Evolutionary conservation across 345 rosid genomes (phyloP), one percentile per base, ranked within the genome.

Genomic region (Camelina neglecta): DNA sequence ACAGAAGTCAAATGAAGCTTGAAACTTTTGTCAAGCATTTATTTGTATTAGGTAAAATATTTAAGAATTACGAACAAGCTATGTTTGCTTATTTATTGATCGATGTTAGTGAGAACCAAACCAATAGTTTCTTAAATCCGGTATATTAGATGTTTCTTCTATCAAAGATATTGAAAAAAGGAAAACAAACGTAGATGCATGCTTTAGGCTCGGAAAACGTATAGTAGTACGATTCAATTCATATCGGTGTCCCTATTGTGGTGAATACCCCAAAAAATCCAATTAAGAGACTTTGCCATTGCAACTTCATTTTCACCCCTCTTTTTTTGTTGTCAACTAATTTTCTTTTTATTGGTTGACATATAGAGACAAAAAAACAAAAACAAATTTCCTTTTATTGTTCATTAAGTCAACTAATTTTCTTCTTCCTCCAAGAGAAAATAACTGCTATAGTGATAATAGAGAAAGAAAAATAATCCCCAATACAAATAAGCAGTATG

Each of bases 1-100:
- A 18, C 53, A 67, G 0, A 67, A 59, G 78, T 75, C 73, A 75
- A 67, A 35, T 49, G 54, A 49, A 56, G 65, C n/a, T 75, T 67
- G 35, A 44, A 65, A 15, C 7, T 10, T 33, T n/a, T 45, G 50
- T 50, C 45, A 13, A 33, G 42, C 72, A 57, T 57, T 33, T 15
- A 5, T 12, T 15, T 33, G 12, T 21, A 10, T 55, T 53, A 15
- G 70, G 50, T 56, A 44, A 29, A 20, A 13, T 18, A 15, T 21
- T n/a, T 13, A 47, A 65, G 16, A 42, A 2, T 24, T 45, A 45
- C 42, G 29, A 57, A 57, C 42, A 11, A 65, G 38, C 18, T 42
- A 26, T 61, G 60, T 35, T 71, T 2, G 35, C 36, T 31, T 45
- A 23, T 48, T 48, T 35, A 13, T 29, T 0, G 31, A 29, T 18